Base-by-base conservation (phyloP, 495 filamentous ascomycete genomes). In the Penicillium desertorum region DNA sequence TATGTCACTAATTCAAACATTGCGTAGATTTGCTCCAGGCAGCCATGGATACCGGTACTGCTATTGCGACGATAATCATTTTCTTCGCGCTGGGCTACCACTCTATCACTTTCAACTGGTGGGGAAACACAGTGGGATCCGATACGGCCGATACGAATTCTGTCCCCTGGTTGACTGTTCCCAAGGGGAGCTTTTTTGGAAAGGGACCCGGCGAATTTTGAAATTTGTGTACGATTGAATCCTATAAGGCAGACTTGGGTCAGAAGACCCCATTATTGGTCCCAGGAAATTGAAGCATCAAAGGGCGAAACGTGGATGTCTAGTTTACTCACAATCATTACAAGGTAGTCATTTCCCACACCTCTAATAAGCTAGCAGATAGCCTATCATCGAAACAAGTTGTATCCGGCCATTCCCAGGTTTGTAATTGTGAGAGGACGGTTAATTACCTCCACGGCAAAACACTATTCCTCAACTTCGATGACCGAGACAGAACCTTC, bases 21-120 rank as follows among this genome's bases (percentile, higher is more conserved):
- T 19, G 16, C 27, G 1, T 45, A 68, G 66, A 88, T 65, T 72
- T 88, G 2, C 72, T 92, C 34, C 84, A 81, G 56, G 78, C 79
- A 0, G 80, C 79, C 0, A 67, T 85, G 61, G 81, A 83, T 49
- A 89, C 90, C 0, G 90, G 88, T 8, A 77, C 92, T 17, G 90
- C 83, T 0, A 63, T 85, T 14, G 71, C 72, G 16, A 85, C 83
- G 3, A 71, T 83, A 54, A 63, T 81, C 29, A 80, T 85, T 46
- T 83, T 83, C 65, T 83, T 85, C 59, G 78, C 74, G 0, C 78
- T 83, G 47, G 78, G 72, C 0, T 68, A 83, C 5, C 59, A 58
- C 8, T 29, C 50, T 7, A 48, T 62, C 36, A 61, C 29, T 2
- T 57, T 69, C 36, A 64, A 52, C 27, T 69, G 67, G 67, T 69